A percentile compares a stretch with the other conserved stretches of the same genome.
Conservation (phyloP, 768 basidiomycete genomes). For the Boletus coccyginus region DNA sequence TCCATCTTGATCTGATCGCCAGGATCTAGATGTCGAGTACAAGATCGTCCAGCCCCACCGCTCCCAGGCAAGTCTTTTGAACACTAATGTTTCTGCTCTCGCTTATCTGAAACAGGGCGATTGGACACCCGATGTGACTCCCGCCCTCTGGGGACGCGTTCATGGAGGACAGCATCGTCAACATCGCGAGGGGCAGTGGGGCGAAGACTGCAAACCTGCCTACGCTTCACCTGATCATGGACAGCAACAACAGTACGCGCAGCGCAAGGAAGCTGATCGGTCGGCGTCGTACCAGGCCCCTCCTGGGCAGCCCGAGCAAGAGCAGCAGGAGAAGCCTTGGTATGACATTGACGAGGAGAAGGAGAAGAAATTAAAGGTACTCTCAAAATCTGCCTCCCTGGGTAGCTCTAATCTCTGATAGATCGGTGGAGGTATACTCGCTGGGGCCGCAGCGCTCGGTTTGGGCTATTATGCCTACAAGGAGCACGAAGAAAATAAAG, state of each 20-base stretch:
- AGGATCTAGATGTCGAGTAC: constrained; percentile 45
- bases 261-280: constrained; percentile 28
- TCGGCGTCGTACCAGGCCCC: constrained; percentile 15
- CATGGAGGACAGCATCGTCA: constrained; percentile 30
- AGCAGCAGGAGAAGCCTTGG: constrained; percentile 56
- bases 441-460: constrained; percentile 50
- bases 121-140: constrained; percentile 62
- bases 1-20: constrained; percentile 6
- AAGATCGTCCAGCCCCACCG: constrained; percentile 70
- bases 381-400: background rate
- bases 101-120: constrained; percentile 43
- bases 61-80: constrained; percentile 51
- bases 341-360: constrained; percentile 49
- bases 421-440: constrained; percentile 64
- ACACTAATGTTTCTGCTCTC: background rate
- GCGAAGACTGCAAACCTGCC: constrained; percentile 13
- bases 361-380: constrained; percentile 60
- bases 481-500: constrained; percentile 51
- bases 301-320: constrained; percentile 29
- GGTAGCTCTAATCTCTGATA: constrained; percentile 26
- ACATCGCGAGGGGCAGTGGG: constrained; percentile 17
- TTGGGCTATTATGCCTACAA: constrained; percentile 53
- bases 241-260: constrained; percentile 28
- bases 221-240: constrained; percentile 1
- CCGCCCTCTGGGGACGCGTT: constrained; percentile 66